phyloP scores from a whole-genome alignment of 1,139 yeast species.

The Cylindricascospora bacillispora region DNA sequence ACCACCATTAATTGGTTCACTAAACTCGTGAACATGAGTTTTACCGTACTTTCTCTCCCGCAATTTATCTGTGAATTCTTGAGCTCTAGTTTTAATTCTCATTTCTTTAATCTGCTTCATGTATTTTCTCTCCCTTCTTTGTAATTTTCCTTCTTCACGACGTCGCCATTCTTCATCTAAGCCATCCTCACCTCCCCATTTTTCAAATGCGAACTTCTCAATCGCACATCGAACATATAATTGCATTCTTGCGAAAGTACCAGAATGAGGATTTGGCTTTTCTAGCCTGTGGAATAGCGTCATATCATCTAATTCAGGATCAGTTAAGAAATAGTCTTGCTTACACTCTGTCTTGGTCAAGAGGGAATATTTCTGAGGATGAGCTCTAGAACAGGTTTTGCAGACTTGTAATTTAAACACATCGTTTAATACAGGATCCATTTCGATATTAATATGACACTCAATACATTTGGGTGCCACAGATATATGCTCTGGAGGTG shows the following conservation, averaged over 20 bases:
- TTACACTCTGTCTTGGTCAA: slow-evolving; percentile 91
- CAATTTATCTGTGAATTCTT: slow-evolving; percentile 64
- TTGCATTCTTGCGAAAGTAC: slow-evolving; percentile 84
- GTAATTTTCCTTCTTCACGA: slow-evolving; percentile 58
- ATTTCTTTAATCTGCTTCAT: slow-evolving; percentile 65
- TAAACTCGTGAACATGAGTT: slow-evolving; percentile 72
- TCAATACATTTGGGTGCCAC: slow-evolving; percentile 72
- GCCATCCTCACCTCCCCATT: slow-evolving; percentile 89
- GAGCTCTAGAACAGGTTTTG: slow-evolving; percentile 52
- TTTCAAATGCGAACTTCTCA: slow-evolving; percentile 81
- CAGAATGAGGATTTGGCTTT: slow-evolving; percentile 89
- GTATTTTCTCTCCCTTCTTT: slow-evolving; percentile 68
- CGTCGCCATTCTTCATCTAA: slow-evolving; percentile 87
- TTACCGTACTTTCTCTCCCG: slow-evolving; percentile 40
- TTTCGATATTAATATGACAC: slow-evolving; percentile 59
- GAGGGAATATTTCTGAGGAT: slow-evolving; percentile 80
- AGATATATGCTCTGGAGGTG: slow-evolving; percentile 61
- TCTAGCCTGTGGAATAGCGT: slow-evolving; percentile 63
- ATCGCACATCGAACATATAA: slow-evolving; percentile 78
- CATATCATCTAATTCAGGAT: slow-evolving; percentile 73
- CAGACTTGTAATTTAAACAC: slow-evolving; percentile 71
- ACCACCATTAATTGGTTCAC: slow-evolving; percentile 37
- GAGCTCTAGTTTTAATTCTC: slow-evolving; percentile 87
- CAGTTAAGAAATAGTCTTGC: slow-evolving; percentile 84
- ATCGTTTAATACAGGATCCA: slow-evolving; percentile 59